Evolutionary conservation across 179 eudicot species (phyloP), one percentile per base, ranked within the genome.

Genomic region (Amaranthus tricolor): DNA sequence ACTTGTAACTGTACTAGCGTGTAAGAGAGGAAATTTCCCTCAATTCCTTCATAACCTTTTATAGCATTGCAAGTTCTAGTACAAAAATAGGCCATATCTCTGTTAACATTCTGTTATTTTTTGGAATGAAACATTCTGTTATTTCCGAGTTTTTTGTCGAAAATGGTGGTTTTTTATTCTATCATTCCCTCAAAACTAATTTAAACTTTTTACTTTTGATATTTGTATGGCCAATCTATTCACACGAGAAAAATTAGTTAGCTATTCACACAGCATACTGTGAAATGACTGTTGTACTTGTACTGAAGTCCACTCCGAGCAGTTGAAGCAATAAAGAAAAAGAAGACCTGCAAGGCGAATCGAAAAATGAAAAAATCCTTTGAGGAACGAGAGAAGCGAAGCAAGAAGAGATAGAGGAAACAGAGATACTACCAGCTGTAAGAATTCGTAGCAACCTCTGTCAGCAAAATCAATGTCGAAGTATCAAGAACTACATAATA

Each of bases 191-290:
- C 71, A 45, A 73, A 21, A 62, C 77, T 80, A 76, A 44, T 9
- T 60, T 69, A 72, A 81, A 15, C 44, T 62, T 57, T 55, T 51
- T 17, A 56, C 6, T 63, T 55, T 44, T 31, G 58, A 17, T 55
- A 53, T 68, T 17, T 67, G 66, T 66, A 68, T 68, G 71, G 68
- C 77, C 75, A 15, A 49, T n/a, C 68, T 71, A 73, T 72, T 73
- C 72, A 73, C 80, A 73, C 77, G 55, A 61, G 65, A 62, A 73
- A 73, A 68, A 81, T 81, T 64, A 73, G 80, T 81, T 81, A 81
- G 84, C 84, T 81, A 81, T 81, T 80, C 79, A 76, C 83, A 80
- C 71, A 61, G 19, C 50, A 47, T 63, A 14, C 59, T 73, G 72
- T 53, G 60, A 14, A 21, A 69, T 40, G 80, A 62, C 62, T 31